Evolutionary conservation across 2,329 filamentous ascomycete species (phyloP), one percentile per base, ranked within the genome.

Genomic region (Teratosphaeria zuluensis): DNA sequence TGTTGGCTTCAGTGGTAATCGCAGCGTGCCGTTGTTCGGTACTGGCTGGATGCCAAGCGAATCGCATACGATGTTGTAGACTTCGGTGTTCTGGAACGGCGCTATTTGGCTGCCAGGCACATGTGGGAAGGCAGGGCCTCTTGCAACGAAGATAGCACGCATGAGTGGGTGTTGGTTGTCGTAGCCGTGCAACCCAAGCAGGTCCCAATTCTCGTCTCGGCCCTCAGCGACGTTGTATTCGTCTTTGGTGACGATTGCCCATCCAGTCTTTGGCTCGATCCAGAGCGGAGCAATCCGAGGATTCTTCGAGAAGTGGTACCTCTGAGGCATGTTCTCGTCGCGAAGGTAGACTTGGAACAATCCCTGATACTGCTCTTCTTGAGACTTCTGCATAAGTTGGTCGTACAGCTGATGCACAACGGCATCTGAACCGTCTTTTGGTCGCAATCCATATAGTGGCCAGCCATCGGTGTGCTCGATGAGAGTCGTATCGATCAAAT

Each of bases 61-160:
- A 74, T 96, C 92, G 71, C 92, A 96, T 52, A 97, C 75, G 62
- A 97, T 89, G 68, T 96, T 96, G 76, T 97, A 97, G 8, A 97
- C 88, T 68, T 96, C 89, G 60, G 84, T 92, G 64, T 97, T 97
- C 82, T 96, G 92, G 72, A 97, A 97, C 1, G 65, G 62, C 33
- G 89, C 84, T 33, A 97, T 74, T 63, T 85, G 83, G 72, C 89
- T 95, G 66, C 94, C 92, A 0, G 89, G 85, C 46, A 82, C 77
- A 67, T 96, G 92, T 0, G 90, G 89, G 70, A 99, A 99, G 0
- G 92, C 92, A 3, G 94, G 94, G 0, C 94, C 94, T 46, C 90
- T 81, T 1, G 94, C 94, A 54, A 97, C 81, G 67, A 99, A 99
- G 51, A 99, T 95, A 0, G 94, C 92, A 46, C 94, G 81, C 94